Conservation (phyloP, 225 moss, liverwort and hornwort genomes). For the Rhytidiadelphus loreus region DNA sequence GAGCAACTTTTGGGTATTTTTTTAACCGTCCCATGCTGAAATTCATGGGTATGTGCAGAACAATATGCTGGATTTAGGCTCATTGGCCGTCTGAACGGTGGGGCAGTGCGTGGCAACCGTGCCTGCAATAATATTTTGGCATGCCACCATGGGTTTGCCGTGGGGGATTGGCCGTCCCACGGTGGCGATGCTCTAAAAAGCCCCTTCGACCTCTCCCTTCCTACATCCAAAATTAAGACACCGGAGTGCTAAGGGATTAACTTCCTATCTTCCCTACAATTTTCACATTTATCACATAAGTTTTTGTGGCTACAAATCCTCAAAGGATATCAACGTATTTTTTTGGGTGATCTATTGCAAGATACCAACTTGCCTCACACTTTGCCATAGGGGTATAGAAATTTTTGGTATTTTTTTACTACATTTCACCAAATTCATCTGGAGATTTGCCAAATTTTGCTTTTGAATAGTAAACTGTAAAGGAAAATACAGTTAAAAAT, state of each 20-base stretch:
- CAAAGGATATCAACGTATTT: fast-evolving
- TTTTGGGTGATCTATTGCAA: fast-evolving
- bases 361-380: fast-evolving
- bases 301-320: background rate
- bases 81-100: too few relatives aligned
- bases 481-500: background rate
- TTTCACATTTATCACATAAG: background rate
- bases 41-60: too few relatives aligned
- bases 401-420: background rate
- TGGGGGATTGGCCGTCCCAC: too few relatives aligned
- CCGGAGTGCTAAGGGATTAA: fast-evolving
- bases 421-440: background rate
- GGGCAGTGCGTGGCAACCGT: too few relatives aligned
- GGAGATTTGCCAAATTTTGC: fast-evolving
- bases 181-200: too few relatives aligned
- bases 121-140: too few relatives aligned
- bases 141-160: too few relatives aligned
- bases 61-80: too few relatives aligned
- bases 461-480: background rate
- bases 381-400: fast-evolving
- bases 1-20: too few relatives aligned
- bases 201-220: fast-evolving
- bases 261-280: fast-evolving
- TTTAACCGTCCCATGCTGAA: too few relatives aligned
- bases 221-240: fast-evolving